Evolutionary conservation across 345 rosid genomes (phyloP), one percentile per base, ranked within the genome.

Genomic region (Brassica cretica): DNA sequence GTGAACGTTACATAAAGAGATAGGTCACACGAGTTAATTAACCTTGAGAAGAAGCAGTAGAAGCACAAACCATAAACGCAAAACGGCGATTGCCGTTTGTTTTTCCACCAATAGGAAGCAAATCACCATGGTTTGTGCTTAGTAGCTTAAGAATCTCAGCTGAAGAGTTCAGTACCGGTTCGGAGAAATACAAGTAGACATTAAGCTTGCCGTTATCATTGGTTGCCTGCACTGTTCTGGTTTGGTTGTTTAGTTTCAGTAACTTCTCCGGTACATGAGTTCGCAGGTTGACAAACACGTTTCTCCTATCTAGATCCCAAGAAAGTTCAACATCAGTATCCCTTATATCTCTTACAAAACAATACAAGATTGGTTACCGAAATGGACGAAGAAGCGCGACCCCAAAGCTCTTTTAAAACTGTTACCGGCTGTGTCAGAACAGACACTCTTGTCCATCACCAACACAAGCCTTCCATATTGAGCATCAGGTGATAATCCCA

Each of bases 141-240:
- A 94, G 76, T 73, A 84, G 83, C 67, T 74, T 82, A 59, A 85
- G 84, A 82, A 94, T 79, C 67, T 94, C 87, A 2, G 80, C 62
- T 5, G 97, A 86, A 58, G 97, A 86, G 75, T 92, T 94, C 41
- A 87, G 80, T 79, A 94, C 71, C n/a, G 97, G 90, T 77, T 81
- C 76, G 3, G 98, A 89, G 82, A 94, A 94, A 85, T 92, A 90
- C 78, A 94, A 75, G 73, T 82, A 91, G 79, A 88, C 83, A 84
- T 88, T 91, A 37, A 94, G 77, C 68, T 90, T 84, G 64, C 83
- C 70, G 60, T 82, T 30, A 41, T 85, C 73, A 78, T 89, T 92
- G 56, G 97, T 94, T 84, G 97, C 97, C 84, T 86, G 91, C 66
- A 92, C 97, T 0, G 85, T 87, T 81, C 98, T 89, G 8, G 82